A percentile compares a stretch with the other conserved stretches of the same genome.
Evolutionary conservation across 129 eudicot genomes (phyloP).

Genomic region (Helichrysum umbraculigerum): DNA sequence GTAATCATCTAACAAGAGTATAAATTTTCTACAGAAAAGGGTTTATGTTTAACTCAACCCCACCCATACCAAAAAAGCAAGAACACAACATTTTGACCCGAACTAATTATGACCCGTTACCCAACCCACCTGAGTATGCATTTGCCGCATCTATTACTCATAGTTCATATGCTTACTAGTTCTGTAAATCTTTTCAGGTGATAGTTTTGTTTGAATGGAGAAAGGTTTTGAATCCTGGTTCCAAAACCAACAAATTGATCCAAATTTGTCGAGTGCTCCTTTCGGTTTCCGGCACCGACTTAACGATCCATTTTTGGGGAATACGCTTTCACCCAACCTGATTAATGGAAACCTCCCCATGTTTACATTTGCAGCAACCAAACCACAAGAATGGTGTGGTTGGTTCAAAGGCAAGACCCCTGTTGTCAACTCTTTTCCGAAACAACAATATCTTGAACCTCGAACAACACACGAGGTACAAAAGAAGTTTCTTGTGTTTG

Average conservation of each 20-base stretch:
- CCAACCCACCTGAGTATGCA: background rate
- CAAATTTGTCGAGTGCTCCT: slow-evolving; percentile 38
- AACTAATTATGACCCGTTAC: too few relatives aligned
- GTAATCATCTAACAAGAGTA: background rate
- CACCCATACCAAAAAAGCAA: background rate
- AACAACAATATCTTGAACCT: slow-evolving; percentile 31
- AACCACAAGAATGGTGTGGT: slow-evolving; percentile 37
- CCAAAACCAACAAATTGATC: slow-evolving; percentile 43
- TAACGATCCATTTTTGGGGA: slow-evolving; percentile 35
- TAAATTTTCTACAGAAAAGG: background rate
- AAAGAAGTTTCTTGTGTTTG: slow-evolving; percentile 82
- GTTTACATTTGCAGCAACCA: slow-evolving; percentile 41
- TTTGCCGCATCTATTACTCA: background rate
- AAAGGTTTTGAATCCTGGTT: slow-evolving; percentile 53
- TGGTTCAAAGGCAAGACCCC: slow-evolving; percentile 55
- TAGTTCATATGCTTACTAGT: slow-evolving; percentile 18
- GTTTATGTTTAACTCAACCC: background rate
- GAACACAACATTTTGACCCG: background rate
- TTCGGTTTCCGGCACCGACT: slow-evolving; percentile 35
- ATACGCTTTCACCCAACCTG: slow-evolving; percentile 30
- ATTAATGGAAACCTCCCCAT: slow-evolving; percentile 26
- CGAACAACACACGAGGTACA: slow-evolving; percentile 25
- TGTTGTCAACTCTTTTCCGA: slow-evolving; percentile 35
- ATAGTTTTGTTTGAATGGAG: slow-evolving; percentile 63
- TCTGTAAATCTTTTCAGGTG: slow-evolving; percentile 39